Evolutionary conservation across 2,329 filamentous ascomycete genomes (phyloP).

Genomic region (Sarocladiaceae sp.): DNA sequence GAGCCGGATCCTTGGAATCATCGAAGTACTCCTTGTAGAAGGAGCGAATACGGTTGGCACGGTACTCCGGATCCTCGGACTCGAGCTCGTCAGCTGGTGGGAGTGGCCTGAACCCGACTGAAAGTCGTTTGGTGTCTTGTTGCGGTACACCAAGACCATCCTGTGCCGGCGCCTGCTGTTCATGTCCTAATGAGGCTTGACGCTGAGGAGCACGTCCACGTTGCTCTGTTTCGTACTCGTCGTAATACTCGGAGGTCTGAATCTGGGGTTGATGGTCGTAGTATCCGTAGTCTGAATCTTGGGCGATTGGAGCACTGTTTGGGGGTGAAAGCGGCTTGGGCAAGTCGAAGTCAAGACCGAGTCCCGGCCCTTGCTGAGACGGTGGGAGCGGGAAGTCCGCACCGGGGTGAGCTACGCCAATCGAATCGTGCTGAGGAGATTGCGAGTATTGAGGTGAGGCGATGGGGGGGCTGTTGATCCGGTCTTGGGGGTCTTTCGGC

Average conservation of each 20-base stretch:
- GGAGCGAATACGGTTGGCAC: constrained; percentile 93
- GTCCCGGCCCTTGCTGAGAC: constrained; percentile 23
- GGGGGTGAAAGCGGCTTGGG: constrained; percentile 21
- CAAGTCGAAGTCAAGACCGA: constrained; percentile 31
- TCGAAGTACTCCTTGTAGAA: constrained; percentile 99
- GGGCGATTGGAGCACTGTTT: constrained; percentile 17
- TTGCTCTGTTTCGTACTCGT: constrained; percentile 24
- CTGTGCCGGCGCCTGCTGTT: constrained; percentile 17
- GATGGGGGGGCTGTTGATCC: constrained; percentile 18
- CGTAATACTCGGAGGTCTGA: constrained; percentile 28
- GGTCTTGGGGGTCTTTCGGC: constrained; percentile 22
- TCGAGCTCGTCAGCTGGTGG: constrained; percentile 77
- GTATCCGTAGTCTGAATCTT: constrained; percentile 16
- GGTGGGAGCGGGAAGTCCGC: constrained; percentile 22
- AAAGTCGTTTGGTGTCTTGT: constrained; percentile 55
- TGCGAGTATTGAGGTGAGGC: constrained; percentile 13
- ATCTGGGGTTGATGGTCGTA: constrained; percentile 21
- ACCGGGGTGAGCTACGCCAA: constrained; percentile 17
- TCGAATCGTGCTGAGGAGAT: constrained; percentile 10
- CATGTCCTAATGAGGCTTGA: constrained; percentile 13
- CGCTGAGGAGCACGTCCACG: constrained; percentile 33
- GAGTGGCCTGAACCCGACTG: constrained; percentile 74
- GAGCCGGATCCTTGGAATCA: constrained; percentile 58
- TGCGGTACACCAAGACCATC: constrained; percentile 49
- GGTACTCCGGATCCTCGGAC: constrained; percentile 85